These are phyloP conservation scores for Wickerhamiella brachini DNA, from an alignment of 805 yeast species.

Conservation along the genomic window DNA sequence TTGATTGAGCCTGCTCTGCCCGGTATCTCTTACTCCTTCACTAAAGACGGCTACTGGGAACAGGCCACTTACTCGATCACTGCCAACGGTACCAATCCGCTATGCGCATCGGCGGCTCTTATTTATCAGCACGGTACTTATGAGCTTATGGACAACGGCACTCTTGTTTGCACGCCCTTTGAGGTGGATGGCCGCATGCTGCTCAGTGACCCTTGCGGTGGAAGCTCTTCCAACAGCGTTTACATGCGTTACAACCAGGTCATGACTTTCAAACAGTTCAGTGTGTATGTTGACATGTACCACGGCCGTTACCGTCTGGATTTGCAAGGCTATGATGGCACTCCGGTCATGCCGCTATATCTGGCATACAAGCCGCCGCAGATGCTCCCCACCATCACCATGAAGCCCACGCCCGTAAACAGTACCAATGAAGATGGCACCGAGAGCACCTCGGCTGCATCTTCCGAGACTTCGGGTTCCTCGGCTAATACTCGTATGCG, in stretches of 20 bases:
- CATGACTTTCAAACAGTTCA: slow-evolving; percentile 43
- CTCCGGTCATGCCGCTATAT: slow-evolving; percentile 73
- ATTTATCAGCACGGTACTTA: slow-evolving; percentile 86
- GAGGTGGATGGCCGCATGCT: slow-evolving; percentile 87
- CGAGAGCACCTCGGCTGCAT: slow-evolving; percentile 3
- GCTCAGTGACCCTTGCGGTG: slow-evolving; percentile 66
- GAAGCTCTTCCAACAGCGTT: slow-evolving; percentile 25
- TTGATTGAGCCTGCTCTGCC: slow-evolving; percentile 92
- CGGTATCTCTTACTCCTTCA: slow-evolving; percentile 85
- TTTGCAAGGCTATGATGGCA: slow-evolving; percentile 57
- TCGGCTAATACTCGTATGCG: slow-evolving; percentile 20
- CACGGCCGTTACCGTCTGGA: slow-evolving; percentile 72
- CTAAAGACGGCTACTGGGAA: slow-evolving; percentile 83
- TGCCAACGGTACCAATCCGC: slow-evolving; percentile 34
- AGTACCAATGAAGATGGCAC: not conserved
- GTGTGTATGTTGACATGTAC: slow-evolving; percentile 55
- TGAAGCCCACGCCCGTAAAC: slow-evolving; percentile 59
- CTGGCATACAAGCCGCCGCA: slow-evolving; percentile 86
- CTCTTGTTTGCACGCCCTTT: slow-evolving; percentile 57
- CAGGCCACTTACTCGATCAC: slow-evolving; percentile 71
- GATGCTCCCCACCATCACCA: slow-evolving; percentile 87
- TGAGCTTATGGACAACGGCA: slow-evolving; percentile 45
- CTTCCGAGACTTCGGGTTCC: slow-evolving; percentile 5
- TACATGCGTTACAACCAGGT: slow-evolving; percentile 64
- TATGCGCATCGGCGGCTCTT: slow-evolving; percentile 71